Conservation (phyloP, 306 rosid genomes). For the Argentina anserina region DNA sequence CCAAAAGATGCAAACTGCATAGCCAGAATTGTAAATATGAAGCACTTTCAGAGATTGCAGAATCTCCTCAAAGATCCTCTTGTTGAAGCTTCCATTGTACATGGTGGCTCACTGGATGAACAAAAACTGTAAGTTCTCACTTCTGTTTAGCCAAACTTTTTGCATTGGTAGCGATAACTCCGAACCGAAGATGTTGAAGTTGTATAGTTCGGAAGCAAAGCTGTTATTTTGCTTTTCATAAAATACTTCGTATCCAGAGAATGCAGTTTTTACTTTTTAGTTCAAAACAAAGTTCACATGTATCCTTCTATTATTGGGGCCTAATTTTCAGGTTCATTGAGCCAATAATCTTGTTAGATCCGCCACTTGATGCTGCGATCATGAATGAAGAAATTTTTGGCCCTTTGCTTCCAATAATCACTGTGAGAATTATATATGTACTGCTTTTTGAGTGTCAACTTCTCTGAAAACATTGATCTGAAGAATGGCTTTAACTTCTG, state of each 20-base stretch:
- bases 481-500: constrained; percentile 1
- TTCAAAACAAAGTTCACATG: background rate
- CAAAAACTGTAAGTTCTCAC: constrained; percentile 44
- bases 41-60: constrained; percentile 55
- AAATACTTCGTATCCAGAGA: background rate
- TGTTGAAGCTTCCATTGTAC: constrained; percentile 66
- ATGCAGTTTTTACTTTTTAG: background rate
- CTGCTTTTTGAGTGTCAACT: background rate
- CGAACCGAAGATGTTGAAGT: background rate
- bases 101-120: constrained; percentile 74
- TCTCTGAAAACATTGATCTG: background rate
- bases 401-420: constrained; percentile 82
- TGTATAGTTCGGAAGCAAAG: background rate
- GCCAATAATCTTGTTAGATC: constrained; percentile 83
- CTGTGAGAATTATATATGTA: constrained; percentile 45
- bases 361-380: constrained; percentile 66
- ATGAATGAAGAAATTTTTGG: constrained; percentile 94
- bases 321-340: constrained; percentile 62
- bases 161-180: background rate
- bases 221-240: no score
- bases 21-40: constrained; percentile 59
- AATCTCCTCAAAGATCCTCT: constrained; percentile 62
- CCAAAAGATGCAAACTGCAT: constrained; percentile 44
- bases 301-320: background rate
- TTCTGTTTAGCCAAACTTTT: background rate